Percentiles rank a stretch among this genome's conserved stretches.
Evolutionary conservation across 176 grass and related monocot genomes (phyloP).

Genomic region (Bonia amplexicaulis): DNA sequence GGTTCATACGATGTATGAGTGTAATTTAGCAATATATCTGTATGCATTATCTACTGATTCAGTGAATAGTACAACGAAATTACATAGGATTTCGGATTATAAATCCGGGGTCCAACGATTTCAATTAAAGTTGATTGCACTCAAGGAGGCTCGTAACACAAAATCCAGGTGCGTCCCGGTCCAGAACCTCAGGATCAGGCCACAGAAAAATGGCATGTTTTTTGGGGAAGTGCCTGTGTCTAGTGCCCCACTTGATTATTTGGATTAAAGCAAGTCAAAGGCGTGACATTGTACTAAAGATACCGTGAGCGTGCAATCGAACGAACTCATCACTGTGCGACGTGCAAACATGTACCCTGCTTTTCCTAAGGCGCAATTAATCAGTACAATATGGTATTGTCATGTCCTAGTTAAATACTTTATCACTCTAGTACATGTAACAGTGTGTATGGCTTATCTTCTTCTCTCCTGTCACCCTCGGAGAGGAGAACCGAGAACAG

Average conservation of each 20-base stretch:
- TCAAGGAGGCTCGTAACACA: background rate
- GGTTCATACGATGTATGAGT: too few species aligned
- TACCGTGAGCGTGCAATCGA: background rate
- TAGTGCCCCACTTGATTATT: background rate
- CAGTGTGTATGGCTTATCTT: background rate
- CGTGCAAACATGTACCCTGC: background rate
- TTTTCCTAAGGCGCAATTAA: background rate
- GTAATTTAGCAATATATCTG: too few species aligned
- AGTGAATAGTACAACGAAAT: too few species aligned
- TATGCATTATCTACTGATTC: too few species aligned
- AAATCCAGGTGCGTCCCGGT: background rate
- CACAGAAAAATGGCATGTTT: background rate
- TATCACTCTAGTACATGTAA: background rate
- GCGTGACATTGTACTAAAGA: background rate
- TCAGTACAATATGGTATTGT: background rate
- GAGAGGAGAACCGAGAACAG: background rate
- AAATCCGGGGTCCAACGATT: too few species aligned
- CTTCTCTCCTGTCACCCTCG: background rate
- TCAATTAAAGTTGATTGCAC: too few species aligned
- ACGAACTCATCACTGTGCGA: background rate
- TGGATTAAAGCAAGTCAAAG: conserved; percentile 8
- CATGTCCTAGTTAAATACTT: background rate
- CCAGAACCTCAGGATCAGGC: background rate
- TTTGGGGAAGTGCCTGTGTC: background rate
- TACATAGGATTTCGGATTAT: too few species aligned